These are phyloP conservation scores for Antrodiella citrinella DNA, from an alignment of 768 basidiomycete species.

Conservation along the genomic window DNA sequence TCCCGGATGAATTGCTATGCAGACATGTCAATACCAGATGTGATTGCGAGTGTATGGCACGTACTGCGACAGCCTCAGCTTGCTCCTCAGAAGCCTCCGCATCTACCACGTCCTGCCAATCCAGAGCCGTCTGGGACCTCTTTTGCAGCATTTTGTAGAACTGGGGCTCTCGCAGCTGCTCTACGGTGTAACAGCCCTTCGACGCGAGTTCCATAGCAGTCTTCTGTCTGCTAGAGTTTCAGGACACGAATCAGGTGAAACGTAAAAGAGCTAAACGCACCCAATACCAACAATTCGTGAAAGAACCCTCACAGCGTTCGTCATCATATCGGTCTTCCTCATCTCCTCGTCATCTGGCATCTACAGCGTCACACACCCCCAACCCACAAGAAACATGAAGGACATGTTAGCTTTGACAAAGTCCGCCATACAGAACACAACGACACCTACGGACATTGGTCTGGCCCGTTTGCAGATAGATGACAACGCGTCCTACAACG, in stretches of 20 bases:
- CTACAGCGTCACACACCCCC: no score
- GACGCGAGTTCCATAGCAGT: neutral
- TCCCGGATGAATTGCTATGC: slow-evolving; percentile 41
- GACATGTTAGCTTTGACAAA: neutral
- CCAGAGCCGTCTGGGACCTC: neutral
- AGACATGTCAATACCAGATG: no score
- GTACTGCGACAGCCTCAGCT: neutral
- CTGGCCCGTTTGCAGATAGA: neutral
- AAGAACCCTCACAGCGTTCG: neutral
- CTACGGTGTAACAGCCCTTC: neutral
- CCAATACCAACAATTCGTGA: slow-evolving; percentile 1
- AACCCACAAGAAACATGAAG: no score
- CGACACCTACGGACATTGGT: slow-evolving; percentile 6
- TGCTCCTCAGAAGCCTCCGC: neutral
- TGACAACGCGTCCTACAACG: no score
- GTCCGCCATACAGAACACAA: neutral
- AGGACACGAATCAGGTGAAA: neutral
- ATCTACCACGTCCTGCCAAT: neutral
- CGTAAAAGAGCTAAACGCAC: neutral
- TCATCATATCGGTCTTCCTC: neutral
- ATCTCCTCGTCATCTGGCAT: no score
- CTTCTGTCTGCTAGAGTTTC: neutral
- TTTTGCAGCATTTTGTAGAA: neutral
- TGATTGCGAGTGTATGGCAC: neutral
- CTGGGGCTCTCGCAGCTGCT: neutral